Evolutionary conservation across 2,329 filamentous ascomycete genomes (phyloP), one percentile per base, ranked within the genome.

Genomic region (Pseudogymnoascus sp.): DNA sequence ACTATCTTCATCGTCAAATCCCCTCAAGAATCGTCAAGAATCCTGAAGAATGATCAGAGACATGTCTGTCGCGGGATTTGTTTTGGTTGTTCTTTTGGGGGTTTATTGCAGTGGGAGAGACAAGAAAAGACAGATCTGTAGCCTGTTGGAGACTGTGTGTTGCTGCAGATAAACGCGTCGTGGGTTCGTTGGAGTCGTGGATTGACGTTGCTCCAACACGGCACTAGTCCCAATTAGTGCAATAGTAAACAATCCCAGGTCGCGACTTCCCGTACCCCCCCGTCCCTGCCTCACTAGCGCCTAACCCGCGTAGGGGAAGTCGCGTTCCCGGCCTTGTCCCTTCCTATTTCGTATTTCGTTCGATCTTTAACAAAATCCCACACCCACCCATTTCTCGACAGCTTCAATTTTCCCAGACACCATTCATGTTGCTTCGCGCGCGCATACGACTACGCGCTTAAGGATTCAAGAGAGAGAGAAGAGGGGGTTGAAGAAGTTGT

Each of bases 241-340:
- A 50, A 50, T 28, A 50, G 43, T 50, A 50, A 50, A 50, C 43
- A 50, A 50, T 50, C 43, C 43, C 43, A 50, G 43, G 43, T 50
- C 43, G 43, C 43, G 43, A 50, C 43, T 50, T 50, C 25, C 38
- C 18, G 20, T 12, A 36, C 35, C 25, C 43, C 43, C 38, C 43
- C 8, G 43, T 50, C 43, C 43, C 43, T 50, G 43, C 43, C 43
- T 50, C 43, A 41, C 43, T 50, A 50, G 43, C 43, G 25, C 25
- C 43, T 25, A 16, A 50, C 25, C 43, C 43, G 43, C 43, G 25
- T 16, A 50, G n/a, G 43, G 43, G 25, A 50, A 30, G 43, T 50
- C 43, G 43, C 43, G 43, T 50, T 50, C 43, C 43, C 43, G 43
- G 43, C 22, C 43, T 50, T 50, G 43, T 50, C 43, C 43, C 43